phyloP scores from a whole-genome alignment of 306 rosid species.

The Acacia crassicarpa region DNA sequence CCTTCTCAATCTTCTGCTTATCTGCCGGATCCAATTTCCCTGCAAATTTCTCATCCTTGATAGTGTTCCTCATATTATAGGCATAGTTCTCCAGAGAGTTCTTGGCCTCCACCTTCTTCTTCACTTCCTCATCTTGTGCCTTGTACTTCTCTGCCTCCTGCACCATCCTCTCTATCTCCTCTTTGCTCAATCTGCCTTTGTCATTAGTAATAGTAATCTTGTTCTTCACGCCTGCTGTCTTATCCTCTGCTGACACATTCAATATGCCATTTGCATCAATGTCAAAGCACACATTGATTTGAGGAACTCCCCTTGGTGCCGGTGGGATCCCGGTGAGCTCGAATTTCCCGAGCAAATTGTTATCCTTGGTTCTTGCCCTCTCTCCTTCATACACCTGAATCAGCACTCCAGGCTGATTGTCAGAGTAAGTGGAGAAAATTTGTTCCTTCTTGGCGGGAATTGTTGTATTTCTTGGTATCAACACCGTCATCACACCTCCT shows the following conservation, averaged over 20 bases:
- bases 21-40: neutral
- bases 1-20: neutral
- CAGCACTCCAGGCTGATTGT: neutral
- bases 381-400: neutral
- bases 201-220: neutral
- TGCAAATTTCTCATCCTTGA: neutral
- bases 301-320: neutral
- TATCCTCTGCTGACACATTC: neutral
- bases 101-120: neutral
- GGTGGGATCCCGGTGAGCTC: neutral
- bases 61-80: neutral
- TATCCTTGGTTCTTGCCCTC: neutral
- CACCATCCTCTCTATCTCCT: neutral
- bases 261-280: neutral
- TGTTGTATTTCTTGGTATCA: neutral
- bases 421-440: neutral
- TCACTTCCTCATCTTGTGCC: neutral
- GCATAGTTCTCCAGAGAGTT: neutral
- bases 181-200: neutral
- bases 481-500: neutral
- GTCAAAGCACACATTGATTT: neutral
- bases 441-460: neutral
- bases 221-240: neutral
- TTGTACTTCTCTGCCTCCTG: slow-evolving; percentile 6
- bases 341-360: neutral